Evolutionary conservation across 495 filamentous ascomycete species (phyloP).

Genomic region (Aspergillus nidulans): DNA sequence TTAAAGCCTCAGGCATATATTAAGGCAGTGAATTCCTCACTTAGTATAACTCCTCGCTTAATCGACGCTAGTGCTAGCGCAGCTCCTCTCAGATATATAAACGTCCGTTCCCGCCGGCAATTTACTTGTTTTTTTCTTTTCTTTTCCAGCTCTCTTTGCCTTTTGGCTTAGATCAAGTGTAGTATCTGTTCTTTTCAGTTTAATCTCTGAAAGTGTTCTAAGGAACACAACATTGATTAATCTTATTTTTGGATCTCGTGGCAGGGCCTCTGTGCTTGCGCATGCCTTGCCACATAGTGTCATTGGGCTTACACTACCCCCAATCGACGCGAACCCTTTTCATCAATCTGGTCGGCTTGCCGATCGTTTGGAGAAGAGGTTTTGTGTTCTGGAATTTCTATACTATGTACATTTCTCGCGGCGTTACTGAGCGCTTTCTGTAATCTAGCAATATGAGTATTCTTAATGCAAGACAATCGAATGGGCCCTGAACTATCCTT

Average conservation of each 20-base stretch:
- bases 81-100: constrained; percentile 9
- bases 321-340: constrained; percentile 66
- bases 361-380: constrained; percentile 46
- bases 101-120: neutral
- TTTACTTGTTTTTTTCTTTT: constrained; percentile 37
- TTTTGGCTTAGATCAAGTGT: constrained; percentile 87
- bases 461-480: too few species aligned
- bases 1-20: too few species aligned
- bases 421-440: too few species aligned
- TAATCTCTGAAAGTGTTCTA: constrained; percentile 73
- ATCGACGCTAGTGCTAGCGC: constrained; percentile 11
- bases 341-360: constrained; percentile 21
- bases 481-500: neutral
- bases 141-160: constrained; percentile 56
- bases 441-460: too few species aligned
- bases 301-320: constrained; percentile 85
- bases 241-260: constrained; percentile 67
- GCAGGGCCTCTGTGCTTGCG: constrained; percentile 75
- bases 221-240: constrained; percentile 76
- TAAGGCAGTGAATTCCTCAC: neutral
- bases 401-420: too few species aligned
- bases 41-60: constrained; percentile 4
- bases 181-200: constrained; percentile 99
- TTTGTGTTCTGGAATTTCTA: neutral
- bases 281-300: constrained; percentile 71